These are phyloP conservation scores for Penicillium sp. DNA, from an alignment of 2,329 filamentous ascomycete genomes.

Conservation along the genomic window DNA sequence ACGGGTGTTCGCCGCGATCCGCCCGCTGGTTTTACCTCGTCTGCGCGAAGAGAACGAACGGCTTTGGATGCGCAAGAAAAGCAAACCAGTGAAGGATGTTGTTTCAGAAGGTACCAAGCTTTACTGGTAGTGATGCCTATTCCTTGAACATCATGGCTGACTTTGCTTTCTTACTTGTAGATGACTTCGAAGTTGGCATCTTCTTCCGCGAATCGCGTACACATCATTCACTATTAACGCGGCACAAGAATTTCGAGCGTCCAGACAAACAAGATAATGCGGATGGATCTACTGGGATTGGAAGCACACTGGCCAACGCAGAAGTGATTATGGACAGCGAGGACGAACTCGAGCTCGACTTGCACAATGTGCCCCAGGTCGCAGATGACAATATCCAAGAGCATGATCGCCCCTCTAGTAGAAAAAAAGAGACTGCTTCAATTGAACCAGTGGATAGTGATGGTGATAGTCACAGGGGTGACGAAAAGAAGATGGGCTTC, in stretches of 20 bases:
- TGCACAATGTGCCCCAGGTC: constrained; percentile 63
- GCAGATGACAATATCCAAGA: constrained; percentile 22
- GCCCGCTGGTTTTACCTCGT: constrained; percentile 86
- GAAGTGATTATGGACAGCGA: constrained; percentile 63
- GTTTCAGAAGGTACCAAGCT: constrained; percentile 90
- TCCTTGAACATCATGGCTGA: background rate
- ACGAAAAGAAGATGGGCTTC: constrained; percentile 90
- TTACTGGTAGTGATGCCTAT: constrained; percentile 11
- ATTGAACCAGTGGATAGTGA: background rate
- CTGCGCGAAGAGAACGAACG: constrained; percentile 79
- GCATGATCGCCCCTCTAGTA: background rate
- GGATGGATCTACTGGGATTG: background rate
- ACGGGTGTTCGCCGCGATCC: constrained; percentile 81
- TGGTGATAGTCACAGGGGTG: constrained; percentile 31
- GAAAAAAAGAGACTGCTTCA: background rate
- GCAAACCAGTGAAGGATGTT: constrained; percentile 84
- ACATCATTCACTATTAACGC: constrained; percentile 82
- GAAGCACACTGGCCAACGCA: constrained; percentile 41
- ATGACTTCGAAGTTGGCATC: constrained; percentile 94
- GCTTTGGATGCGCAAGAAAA: constrained; percentile 69
- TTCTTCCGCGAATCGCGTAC: constrained; percentile 87
- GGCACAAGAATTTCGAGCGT: constrained; percentile 76
- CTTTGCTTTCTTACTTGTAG: constrained; percentile 51
- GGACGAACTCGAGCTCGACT: constrained; percentile 54
- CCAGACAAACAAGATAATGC: constrained; percentile 29